Evolutionary conservation across 2,329 filamentous ascomycete species (phyloP).

Genomic region (Byssochlamys sp.): DNA sequence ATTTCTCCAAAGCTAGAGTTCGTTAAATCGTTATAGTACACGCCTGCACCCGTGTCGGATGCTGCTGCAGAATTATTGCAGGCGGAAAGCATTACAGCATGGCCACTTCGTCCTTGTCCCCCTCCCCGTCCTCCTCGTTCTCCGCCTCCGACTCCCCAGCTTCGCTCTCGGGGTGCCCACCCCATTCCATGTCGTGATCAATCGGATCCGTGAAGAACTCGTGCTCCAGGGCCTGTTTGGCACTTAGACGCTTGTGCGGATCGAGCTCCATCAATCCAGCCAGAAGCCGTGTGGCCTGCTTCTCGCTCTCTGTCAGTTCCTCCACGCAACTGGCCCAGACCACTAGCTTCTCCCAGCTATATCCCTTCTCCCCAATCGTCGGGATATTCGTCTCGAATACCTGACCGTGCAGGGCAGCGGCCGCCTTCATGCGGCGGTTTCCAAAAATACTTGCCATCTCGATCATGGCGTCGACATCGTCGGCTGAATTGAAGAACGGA

Average conservation of each 20-base stretch:
- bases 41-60: neutral
- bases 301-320: slow-evolving; percentile 41
- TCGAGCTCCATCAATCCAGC: slow-evolving; percentile 36
- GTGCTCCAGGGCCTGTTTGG: slow-evolving; percentile 35
- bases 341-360: slow-evolving; percentile 84
- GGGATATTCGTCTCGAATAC: slow-evolving; percentile 89
- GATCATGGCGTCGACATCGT: slow-evolving; percentile 94
- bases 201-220: slow-evolving; percentile 36
- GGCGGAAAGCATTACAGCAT: slow-evolving; percentile 19
- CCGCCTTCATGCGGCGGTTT: slow-evolving; percentile 68
- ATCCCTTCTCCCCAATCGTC: slow-evolving; percentile 75
- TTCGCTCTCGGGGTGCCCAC: slow-evolving; percentile 24
- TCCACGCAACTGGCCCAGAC: slow-evolving; percentile 83
- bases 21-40: neutral
- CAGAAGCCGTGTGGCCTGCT: slow-evolving; percentile 37
- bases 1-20: neutral
- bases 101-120: slow-evolving; percentile 26
- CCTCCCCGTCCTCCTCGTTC: slow-evolving; percentile 19
- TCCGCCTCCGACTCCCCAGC: slow-evolving; percentile 24
- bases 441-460: slow-evolving; percentile 96
- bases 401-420: slow-evolving; percentile 75
- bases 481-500: slow-evolving; percentile 97
- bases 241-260: slow-evolving; percentile 32
- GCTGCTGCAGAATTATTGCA: neutral
- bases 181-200: slow-evolving; percentile 32